Conservation (phyloP, 202 grass and related monocot genomes). For the Setaria viridis region DNA sequence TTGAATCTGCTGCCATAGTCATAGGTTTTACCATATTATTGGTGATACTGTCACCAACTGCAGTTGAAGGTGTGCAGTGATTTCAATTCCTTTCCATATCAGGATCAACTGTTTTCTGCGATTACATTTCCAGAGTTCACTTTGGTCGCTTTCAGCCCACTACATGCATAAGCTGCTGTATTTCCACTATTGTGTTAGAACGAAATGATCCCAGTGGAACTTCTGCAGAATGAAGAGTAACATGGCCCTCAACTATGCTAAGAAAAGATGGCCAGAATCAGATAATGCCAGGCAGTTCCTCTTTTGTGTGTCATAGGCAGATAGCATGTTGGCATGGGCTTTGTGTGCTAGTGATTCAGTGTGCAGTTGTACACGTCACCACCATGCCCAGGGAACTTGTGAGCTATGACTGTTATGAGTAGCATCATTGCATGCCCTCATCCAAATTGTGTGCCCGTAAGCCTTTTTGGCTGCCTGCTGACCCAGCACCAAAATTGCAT, state of each 20-base stretch:
- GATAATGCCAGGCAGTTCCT: not conserved
- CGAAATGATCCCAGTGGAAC: not conserved
- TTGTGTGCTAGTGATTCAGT: slow-evolving; percentile 17
- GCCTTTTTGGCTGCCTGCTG: not conserved
- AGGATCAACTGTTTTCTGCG: slow-evolving; percentile 7
- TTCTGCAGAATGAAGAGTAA: not conserved
- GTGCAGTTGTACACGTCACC: not conserved
- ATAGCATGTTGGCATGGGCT: not conserved
- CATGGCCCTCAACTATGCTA: not conserved
- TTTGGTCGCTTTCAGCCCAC: not conserved
- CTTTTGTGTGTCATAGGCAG: not conserved
- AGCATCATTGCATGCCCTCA: not conserved
- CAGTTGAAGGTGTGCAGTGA: not conserved
- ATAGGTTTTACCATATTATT: not conserved
- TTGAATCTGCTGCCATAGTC: not conserved
- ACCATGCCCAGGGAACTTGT: not conserved
- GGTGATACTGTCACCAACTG: not conserved
- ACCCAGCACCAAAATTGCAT: slow-evolving; percentile 12
- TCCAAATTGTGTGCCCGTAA: not conserved
- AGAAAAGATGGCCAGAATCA: not conserved
- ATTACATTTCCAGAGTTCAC: not conserved
- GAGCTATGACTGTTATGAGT: slow-evolving; percentile 3
- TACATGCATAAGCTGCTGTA: not conserved
- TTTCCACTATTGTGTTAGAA: not conserved
- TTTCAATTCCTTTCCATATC: not conserved